Evolutionary conservation across 2,329 filamentous ascomycete genomes (phyloP), one percentile per base, ranked within the genome.

Genomic region (Trichophyton mentagrophytes): DNA sequence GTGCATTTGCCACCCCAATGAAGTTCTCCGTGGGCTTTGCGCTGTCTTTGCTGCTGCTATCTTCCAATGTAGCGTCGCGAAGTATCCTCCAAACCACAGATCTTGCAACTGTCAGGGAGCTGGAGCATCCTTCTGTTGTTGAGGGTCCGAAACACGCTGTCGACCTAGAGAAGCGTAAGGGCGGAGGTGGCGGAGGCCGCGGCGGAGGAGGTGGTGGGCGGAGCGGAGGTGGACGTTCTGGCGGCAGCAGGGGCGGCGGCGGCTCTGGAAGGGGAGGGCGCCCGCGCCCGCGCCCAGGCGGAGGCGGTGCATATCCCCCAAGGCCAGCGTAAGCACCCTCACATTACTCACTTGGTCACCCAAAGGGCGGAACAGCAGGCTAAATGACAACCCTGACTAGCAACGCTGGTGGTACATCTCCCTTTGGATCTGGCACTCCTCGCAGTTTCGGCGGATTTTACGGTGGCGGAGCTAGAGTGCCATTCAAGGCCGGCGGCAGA

Each of bases 361-460:
- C 27, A 30, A 7, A 30, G 27, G 6, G 27, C 7, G 6, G 15
- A n/a, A 36, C 13, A 22, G 13, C 20, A 11, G 3, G 47, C 46
- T 61, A 30, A 63, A 59, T 40, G 42, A 40, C 49, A 46, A 4
- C 38, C 20, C 33, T 36, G 15, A 51, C 20, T 55, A 65, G 64
- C 22, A 65, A 65, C 38, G 22, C 58, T 11, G 64, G 64, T 20
- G 64, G 64, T n/a, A 44, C 61, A 11, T 61, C 64, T 27, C 63
- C 59, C 33, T 47, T 36, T 13, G 64, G 64, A 55, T 65, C 64
- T n/a, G 64, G 64, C 11, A 15, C 51, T 4, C 64, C 72, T 33
- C 77, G 77, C 8, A 64, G 73, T 2, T 82, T 78, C 65, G 80
- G 79, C 20, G 75, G 77, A 42, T 82, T 78, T 69, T 85, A 85